Percentiles rank a stretch among this genome's conserved stretches.
phyloP scores from a whole-genome alignment of 257 asterid species.

The Plantago ovata region DNA sequence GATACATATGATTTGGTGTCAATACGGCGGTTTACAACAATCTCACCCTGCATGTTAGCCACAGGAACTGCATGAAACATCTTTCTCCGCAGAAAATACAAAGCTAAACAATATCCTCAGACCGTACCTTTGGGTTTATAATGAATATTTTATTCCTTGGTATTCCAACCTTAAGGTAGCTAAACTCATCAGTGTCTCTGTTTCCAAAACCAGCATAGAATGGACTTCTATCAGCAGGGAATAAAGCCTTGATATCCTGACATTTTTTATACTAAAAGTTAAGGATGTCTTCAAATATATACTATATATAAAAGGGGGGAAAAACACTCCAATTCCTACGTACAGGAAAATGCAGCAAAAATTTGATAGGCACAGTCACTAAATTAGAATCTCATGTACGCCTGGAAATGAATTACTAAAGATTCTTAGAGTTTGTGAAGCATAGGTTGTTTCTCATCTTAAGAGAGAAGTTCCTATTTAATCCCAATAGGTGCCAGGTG shows the following conservation, averaged over 20 bases:
- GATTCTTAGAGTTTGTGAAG: no score
- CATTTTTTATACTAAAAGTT: conserved; percentile 5
- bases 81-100: not conserved
- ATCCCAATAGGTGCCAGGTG: no score
- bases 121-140: conserved; percentile 80
- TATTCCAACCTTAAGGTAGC: conserved; percentile 93
- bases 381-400: not conserved
- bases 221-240: conserved; percentile 79
- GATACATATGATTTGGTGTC: conserved; percentile 69
- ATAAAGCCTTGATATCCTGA: conserved; percentile 84
- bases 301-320: not conserved
- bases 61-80: conserved; percentile 10
- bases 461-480: no score
- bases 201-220: conserved; percentile 99
- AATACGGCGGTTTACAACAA: conserved; percentile 65
- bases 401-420: no score
- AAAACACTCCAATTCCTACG: no score
- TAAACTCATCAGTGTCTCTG: conserved; percentile 88
- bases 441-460: no score
- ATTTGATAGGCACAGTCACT: not conserved
- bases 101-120: not conserved
- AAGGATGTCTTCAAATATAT: conserved; percentile 2
- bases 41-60: conserved; percentile 62
- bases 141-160: conserved; percentile 88
- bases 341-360: no score